phyloP scores from a whole-genome alignment of 2,329 filamentous ascomycete genomes.

The Trichoderma semiorbis region DNA sequence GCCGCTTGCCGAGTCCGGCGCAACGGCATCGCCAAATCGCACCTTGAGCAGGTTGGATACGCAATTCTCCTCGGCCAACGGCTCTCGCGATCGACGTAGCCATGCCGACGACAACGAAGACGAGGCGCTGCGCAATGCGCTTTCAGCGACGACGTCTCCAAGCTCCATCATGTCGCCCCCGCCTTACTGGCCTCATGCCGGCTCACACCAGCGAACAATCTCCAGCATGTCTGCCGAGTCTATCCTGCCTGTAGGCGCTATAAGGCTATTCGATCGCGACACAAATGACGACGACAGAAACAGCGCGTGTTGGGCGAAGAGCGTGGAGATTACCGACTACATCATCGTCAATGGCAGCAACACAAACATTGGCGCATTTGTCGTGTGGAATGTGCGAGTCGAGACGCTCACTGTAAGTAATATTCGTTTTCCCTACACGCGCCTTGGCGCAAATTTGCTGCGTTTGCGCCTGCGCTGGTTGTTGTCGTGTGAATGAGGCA shows the following conservation, averaged over 20 bases:
- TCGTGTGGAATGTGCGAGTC: constrained; percentile 89
- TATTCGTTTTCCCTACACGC: not conserved
- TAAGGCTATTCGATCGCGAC: constrained; percentile 62
- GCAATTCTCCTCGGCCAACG: not conserved
- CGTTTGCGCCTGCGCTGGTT: not conserved
- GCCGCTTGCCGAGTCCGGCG: not conserved
- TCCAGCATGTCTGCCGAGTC: constrained; percentile 50
- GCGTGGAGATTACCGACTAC: constrained; percentile 57
- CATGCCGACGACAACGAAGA: constrained; percentile 16
- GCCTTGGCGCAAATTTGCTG: not conserved
- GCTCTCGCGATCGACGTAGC: not conserved
- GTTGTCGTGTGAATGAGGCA: not conserved
- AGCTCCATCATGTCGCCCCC: constrained; percentile 39
- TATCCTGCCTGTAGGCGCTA: constrained; percentile 50
- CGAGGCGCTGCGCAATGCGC: constrained; percentile 20
- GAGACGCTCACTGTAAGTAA: constrained; percentile 74
- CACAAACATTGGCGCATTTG: constrained; percentile 75
- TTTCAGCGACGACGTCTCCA: constrained; percentile 27
- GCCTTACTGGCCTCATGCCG: constrained; percentile 42
- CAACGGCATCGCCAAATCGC: not conserved
- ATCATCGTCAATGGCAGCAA: constrained; percentile 55
- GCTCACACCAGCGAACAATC: constrained; percentile 35
- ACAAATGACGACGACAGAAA: constrained; percentile 50
- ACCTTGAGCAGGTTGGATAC: not conserved
- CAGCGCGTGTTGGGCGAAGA: constrained; percentile 62